Base-by-base conservation (phyloP, 768 basidiomycete species). In the Xerocomellus intermedius region DNA sequence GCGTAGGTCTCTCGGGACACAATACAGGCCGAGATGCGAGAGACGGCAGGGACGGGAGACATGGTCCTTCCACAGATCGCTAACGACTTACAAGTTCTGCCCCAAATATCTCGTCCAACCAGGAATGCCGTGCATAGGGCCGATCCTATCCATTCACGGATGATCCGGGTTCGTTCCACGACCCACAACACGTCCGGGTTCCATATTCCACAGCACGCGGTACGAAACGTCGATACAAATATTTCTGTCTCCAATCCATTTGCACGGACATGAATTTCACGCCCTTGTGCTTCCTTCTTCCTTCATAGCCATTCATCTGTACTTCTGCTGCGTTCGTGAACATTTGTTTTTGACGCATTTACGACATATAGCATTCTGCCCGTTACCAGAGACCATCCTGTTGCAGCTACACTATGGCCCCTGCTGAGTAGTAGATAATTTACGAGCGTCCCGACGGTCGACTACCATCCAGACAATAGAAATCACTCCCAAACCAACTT, bases 401-500 rank as follows among this genome's bases (percentile, higher is more conserved):
- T 58, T 37, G 26, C 42, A 42, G 47, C 43, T 58, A 69, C 58
- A 38, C 30, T 63, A 63, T 57, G n/a, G 24, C 44, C 30, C 35
- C 41, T 41, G 47, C 22, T 49, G 65, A 56, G 54, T 50, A 55
- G 54, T 56, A 64, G 63, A 64, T 69, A 66, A 58, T 58, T 46
- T 55, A 61, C 66, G 26, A 48, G n/a, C 42, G 26, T 56, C 55
- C 36, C 24, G 21, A 44, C 42, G 30, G 42, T 42, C 43, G 35
- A 42, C 43, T 52, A 48, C 28, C 42, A 39, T 35, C 64, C 21
- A 35, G 8, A 36, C 32, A 0, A 30, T 8, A 24, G 35, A 36
- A 21, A 32, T 48, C 47, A 68, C 35, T 82, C 82, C 81, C 81
- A 86, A 42, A 86, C 80, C 59, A 85, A 60, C 64, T 81, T 81